Evolutionary conservation across 2,329 filamentous ascomycete species (phyloP), one percentile per base, ranked within the genome.

Genomic region (Colletotrichum karsti): DNA sequence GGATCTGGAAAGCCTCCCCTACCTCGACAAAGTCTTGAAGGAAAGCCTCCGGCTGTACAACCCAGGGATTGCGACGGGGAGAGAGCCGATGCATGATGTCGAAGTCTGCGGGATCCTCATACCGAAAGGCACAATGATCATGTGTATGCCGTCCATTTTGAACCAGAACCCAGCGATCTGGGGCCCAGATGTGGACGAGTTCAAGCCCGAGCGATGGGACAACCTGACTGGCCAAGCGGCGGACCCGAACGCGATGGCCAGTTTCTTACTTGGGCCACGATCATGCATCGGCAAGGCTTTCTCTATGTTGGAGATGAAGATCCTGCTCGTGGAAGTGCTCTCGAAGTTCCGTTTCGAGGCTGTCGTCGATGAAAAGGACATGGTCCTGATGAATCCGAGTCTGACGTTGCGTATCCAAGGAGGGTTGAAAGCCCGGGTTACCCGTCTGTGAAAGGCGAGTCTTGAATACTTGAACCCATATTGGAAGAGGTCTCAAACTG

Each of bases 41-140:
- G 84, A 86, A 70, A 76, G 81, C 1, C 70, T 85, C 9, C 78
- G 84, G 0, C 74, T 81, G 20, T 80, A 78, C 66, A 73, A 80
- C 4, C 81, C 82, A 2, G 80, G 76, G 6, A 75, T 78, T 4
- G 74, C 75, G 18, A 74, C 74, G 0, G 71, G 79, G 3, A 74
- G 79, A 3, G 76, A 78, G 44, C 73, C 79, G 3, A 68, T 60
- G 5, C 48, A 72, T 2, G 79, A 82, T 39, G 73, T 78, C 1
- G 72, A 72, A 0, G 72, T 83, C 24, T 74, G 76, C 8, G 80
- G 77, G 1, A 71, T 76, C 0, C 66, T 74, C 3, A 74, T 82
- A 5, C 79, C 80, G 6, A 77, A 76, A 55, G 79, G 77, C 4
- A 82, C 81, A 0, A 70, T 75, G 2, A 64, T 83, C 1, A 73